phyloP scores from a whole-genome alignment of 164 flowering plant species.

The Dillenia turbinata region DNA sequence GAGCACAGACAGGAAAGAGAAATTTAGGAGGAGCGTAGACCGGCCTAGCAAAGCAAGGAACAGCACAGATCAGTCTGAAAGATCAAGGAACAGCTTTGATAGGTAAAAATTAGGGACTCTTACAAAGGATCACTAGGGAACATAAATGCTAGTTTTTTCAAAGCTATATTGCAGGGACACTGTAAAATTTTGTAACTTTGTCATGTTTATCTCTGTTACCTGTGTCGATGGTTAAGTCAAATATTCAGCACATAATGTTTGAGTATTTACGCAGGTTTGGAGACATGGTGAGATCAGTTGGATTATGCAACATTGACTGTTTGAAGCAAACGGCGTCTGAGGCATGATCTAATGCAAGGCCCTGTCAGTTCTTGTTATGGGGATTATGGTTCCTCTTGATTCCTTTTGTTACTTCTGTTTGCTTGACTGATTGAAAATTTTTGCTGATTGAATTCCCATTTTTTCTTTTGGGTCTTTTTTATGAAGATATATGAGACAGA shows the following conservation, averaged over 20 bases:
- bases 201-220: slow-evolving; percentile 1
- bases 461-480: too few species aligned
- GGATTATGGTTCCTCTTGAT: slow-evolving; percentile 6
- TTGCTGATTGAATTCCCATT: too few species aligned
- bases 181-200: too few species aligned
- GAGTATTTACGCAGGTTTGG: slow-evolving; percentile 53
- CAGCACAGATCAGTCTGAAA: slow-evolving; percentile 47
- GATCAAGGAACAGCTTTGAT: slow-evolving; percentile 80
- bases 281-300: slow-evolving; percentile 70
- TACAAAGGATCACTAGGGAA: background rate
- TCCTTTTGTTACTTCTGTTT: background rate
- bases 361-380: slow-evolving; percentile 2
- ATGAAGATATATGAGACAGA: too few species aligned
- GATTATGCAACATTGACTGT: slow-evolving; percentile 80
- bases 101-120: slow-evolving; percentile 31
- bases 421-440: too few species aligned
- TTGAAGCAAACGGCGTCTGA: slow-evolving; percentile 49
- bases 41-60: slow-evolving; percentile 28
- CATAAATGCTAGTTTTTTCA: too few species aligned
- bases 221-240: slow-evolving; percentile 1
- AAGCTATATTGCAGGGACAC: too few species aligned
- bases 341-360: slow-evolving; percentile 18
- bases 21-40: slow-evolving; percentile 50
- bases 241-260: background rate
- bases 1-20: slow-evolving; percentile 43